Base-by-base conservation (phyloP, 257 asterid species). In the Solanum tarapatanum region DNA sequence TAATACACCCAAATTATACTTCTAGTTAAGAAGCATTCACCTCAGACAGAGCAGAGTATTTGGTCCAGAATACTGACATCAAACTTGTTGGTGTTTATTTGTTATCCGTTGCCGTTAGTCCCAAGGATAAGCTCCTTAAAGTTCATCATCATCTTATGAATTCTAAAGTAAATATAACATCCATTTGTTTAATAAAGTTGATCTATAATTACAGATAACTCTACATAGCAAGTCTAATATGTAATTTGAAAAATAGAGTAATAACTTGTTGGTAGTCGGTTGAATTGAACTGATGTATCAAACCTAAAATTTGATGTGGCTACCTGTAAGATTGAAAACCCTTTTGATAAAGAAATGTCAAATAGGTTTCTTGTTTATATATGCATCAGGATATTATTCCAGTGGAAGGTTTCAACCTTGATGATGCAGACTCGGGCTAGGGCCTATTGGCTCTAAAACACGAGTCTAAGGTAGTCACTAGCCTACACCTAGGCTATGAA, bases 1-100 rank as follows among this genome's bases (percentile, higher is more conserved):
- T 41, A 41, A 11, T 3, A 41, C 14, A 3, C 14, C 4, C 14
- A 41, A 41, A 41, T 41, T 41, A 41, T 3, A 10, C 48, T 41
- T 41, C 48, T 2, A 39, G 43, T 39, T 39, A 39, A 9, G 43
- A 39, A 39, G 92, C 87, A 70, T 86, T 91, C 55, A 87, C 88
- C 36, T n/a, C 84, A 6, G 92, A 87, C 17, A 89, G 90, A 66
- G 91, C 92, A 43, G 37, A 75, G 69, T 87, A 88, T 88, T 76
- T 91, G 88, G 89, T 89, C 24, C 19, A 80, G 1, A 51, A 91
- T 62, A 88, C 91, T 6, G 66, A 86, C 13, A 87, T 90, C 88
- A 87, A 88, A 84, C 87, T 90, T 5, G 74, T 90, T 24, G 93
- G 92, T 83, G n/a, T 87, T 12, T 90, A 90, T 88, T 91, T 89